Percentiles rank a stretch among this genome's conserved stretches.
Conservation (phyloP, 805 yeast species). For the Wickerhamiella parazyma region DNA sequence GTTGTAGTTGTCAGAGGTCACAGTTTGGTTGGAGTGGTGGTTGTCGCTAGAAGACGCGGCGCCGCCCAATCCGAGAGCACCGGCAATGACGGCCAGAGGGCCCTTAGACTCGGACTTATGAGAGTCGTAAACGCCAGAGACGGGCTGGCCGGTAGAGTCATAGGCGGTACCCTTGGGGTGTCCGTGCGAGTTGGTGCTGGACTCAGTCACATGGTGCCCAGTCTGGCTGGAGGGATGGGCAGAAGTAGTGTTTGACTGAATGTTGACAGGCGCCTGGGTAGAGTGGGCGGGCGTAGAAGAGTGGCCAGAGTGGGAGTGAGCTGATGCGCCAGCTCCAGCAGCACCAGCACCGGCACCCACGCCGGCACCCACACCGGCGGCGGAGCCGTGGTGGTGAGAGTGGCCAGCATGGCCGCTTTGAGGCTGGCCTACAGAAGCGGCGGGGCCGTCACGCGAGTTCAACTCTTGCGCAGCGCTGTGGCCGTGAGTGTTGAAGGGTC, state of each 20-base stretch:
- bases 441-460: background rate
- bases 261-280: background rate
- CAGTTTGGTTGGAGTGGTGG: background rate
- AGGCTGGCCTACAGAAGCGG: background rate
- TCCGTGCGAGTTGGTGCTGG: background rate
- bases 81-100: background rate
- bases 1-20: background rate
- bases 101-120: background rate
- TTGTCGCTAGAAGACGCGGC: background rate
- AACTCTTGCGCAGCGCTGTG: background rate
- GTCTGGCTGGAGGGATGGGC: background rate
- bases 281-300: background rate
- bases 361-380: background rate
- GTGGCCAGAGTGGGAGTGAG: background rate
- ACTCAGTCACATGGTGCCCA: background rate
- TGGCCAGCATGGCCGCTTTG: background rate
- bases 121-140: background rate
- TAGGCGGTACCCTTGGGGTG: background rate
- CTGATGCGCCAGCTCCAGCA: background rate
- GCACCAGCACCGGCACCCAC: conserved; percentile 1
- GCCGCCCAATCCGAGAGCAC: background rate
- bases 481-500: background rate
- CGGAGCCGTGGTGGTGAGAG: background rate
- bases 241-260: background rate
- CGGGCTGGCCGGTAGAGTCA: background rate